A percentile compares a stretch with the other conserved stretches of the same genome.
Evolutionary conservation across 176 grass and related monocot species (phyloP).

Genomic region (Cocos nucifera): DNA sequence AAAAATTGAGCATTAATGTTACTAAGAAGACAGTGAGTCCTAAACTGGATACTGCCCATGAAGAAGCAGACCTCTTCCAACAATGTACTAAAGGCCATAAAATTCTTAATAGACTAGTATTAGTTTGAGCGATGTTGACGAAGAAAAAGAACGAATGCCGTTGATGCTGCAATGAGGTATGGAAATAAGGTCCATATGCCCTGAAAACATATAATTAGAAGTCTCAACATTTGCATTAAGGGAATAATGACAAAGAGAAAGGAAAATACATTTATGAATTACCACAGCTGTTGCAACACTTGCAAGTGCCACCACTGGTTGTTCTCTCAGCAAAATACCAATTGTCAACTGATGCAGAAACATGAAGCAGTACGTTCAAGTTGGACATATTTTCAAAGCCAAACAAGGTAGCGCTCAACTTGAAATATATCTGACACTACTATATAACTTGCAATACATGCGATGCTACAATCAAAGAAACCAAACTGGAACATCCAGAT

Average conservation of each 20-base stretch:
- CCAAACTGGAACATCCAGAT: too few species aligned
- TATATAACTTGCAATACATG: too few species aligned
- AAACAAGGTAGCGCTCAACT: too few species aligned
- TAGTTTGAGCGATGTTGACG: slow-evolving; percentile 19
- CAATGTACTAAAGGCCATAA: too few species aligned
- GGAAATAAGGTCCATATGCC: slow-evolving; percentile 64
- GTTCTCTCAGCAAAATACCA: slow-evolving; percentile 64
- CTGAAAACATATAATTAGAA: slow-evolving; percentile 24
- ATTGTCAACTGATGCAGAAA: slow-evolving; percentile 33
- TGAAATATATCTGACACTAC: too few species aligned
- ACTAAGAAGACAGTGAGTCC: too few species aligned
- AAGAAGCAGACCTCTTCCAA: too few species aligned
- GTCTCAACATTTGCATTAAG: not conserved
- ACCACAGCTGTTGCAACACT: slow-evolving; percentile 86
- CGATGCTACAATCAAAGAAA: too few species aligned
- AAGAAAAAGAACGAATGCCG: slow-evolving; percentile 59
- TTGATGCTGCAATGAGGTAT: slow-evolving; percentile 48
- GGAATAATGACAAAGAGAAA: not conserved
- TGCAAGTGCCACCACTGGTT: slow-evolving; percentile 54
- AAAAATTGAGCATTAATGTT: too few species aligned
- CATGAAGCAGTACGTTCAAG: too few species aligned
- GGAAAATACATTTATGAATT: not conserved
- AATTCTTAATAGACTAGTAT: slow-evolving; percentile 3
- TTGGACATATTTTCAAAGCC: too few species aligned
- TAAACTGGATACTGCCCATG: too few species aligned